phyloP scores from a whole-genome alignment of 2,329 filamentous ascomycete species.

The Penicillium sp. region DNA sequence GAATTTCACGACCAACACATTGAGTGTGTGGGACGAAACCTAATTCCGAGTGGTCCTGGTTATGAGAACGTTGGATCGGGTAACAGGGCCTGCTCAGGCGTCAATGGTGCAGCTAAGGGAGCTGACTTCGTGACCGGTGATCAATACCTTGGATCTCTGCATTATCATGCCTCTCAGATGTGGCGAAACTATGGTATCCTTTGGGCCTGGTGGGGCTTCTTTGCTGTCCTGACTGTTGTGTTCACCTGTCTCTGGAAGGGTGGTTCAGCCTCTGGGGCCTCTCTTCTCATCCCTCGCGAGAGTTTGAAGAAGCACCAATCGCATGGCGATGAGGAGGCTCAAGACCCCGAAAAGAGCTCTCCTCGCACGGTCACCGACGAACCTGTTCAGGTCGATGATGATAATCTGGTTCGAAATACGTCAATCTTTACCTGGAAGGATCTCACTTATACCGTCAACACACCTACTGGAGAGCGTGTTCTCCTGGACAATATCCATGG shows the following conservation, averaged over 20 bases:
- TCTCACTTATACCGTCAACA: constrained; percentile 70
- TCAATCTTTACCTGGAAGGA: constrained; percentile 77
- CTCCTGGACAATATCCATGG: constrained; percentile 71
- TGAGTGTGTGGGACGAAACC: constrained; percentile 40
- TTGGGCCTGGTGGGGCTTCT: constrained; percentile 67
- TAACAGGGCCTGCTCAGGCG: constrained; percentile 51
- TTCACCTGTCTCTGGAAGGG: constrained; percentile 62
- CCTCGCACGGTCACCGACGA: not conserved
- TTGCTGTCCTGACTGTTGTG: constrained; percentile 61
- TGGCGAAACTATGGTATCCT: constrained; percentile 67
- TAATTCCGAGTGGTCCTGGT: constrained; percentile 41
- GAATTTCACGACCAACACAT: constrained; percentile 43
- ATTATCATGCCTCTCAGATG: constrained; percentile 56
- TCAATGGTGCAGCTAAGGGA: constrained; percentile 59
- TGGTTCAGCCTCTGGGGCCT: constrained; percentile 56
- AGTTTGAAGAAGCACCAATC: not conserved
- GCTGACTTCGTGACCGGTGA: constrained; percentile 59
- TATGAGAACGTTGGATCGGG: constrained; percentile 26
- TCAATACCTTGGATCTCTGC: constrained; percentile 60
- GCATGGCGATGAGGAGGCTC: constrained; percentile 56
- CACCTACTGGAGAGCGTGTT: constrained; percentile 56
- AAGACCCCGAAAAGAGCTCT: constrained; percentile 28
- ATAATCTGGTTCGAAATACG: constrained; percentile 63
- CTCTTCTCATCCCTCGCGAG: constrained; percentile 66
- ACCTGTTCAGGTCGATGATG: constrained; percentile 29